A percentile compares a stretch with the other conserved stretches of the same genome.
Conservation (phyloP, 352 stramenopile genomes). For the Pythium dissotocum region DNA sequence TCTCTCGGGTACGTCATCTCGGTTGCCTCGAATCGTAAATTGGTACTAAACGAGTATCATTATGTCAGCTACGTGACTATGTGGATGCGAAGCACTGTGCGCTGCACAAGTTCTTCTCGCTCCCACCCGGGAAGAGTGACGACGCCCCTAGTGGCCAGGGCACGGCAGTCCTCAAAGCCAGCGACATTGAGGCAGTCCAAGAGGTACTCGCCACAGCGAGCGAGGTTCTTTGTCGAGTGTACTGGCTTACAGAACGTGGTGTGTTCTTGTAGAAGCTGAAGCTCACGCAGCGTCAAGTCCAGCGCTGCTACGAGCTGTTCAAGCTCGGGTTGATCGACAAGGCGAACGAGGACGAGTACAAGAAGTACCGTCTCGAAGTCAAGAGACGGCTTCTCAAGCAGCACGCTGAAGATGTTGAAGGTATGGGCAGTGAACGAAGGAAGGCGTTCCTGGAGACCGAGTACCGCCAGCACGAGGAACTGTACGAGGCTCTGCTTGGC, state of each 20-base stretch:
- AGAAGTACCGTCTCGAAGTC: slow-evolving; percentile 75
- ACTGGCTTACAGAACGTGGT: neutral
- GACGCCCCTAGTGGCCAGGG: slow-evolving; percentile 29
- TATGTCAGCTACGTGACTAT: slow-evolving; percentile 60
- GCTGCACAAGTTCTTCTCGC: slow-evolving; percentile 59
- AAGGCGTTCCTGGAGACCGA: slow-evolving; percentile 79
- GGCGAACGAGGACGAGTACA: slow-evolving; percentile 50
- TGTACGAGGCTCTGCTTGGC: slow-evolving; percentile 51
- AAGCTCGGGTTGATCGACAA: slow-evolving; percentile 63
- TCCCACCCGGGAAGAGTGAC: slow-evolving; percentile 33
- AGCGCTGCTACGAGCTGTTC: slow-evolving; percentile 77
- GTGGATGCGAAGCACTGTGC: slow-evolving; percentile 69
- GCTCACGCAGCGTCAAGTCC: slow-evolving; percentile 74
- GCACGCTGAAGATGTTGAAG: slow-evolving; percentile 72
- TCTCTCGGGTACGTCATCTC: slow-evolving; percentile 43
- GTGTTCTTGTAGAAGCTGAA: slow-evolving; percentile 45
- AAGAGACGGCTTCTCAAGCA: slow-evolving; percentile 79
- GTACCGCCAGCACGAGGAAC: slow-evolving; percentile 49
- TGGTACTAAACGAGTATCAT: neutral
- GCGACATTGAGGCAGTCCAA: slow-evolving; percentile 66
- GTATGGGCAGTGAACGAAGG: slow-evolving; percentile 66
- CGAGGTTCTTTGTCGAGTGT: neutral
- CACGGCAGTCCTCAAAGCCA: slow-evolving; percentile 40
- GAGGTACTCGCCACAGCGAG: slow-evolving; percentile 26
- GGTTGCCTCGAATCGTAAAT: no score